A percentile compares a stretch with the other conserved stretches of the same genome.
Evolutionary conservation across 163 green algal species (phyloP).

Genomic region (Scenedesmus sp.): DNA sequence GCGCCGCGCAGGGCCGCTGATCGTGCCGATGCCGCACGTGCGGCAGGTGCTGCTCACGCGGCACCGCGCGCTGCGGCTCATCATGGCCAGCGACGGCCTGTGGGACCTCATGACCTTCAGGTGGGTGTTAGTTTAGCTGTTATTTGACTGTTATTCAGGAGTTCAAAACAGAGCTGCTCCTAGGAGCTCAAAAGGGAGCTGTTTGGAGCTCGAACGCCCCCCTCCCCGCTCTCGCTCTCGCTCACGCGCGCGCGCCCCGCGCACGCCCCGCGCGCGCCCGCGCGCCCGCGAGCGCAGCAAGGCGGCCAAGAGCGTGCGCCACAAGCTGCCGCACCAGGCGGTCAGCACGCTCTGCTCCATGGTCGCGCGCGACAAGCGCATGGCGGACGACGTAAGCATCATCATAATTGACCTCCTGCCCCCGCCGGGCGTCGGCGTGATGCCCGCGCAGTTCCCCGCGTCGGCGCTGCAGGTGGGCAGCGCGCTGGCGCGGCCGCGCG

Average conservation of each 20-base stretch:
- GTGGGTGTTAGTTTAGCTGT: too few species aligned
- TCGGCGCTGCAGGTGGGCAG: slow-evolving; percentile 32
- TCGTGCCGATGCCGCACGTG: slow-evolving; percentile 89
- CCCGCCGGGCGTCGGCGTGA: not conserved
- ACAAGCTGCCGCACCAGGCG: slow-evolving; percentile 51
- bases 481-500: not conserved
- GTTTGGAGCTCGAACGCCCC: too few species aligned
- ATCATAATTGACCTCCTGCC: slow-evolving; percentile 63
- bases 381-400: slow-evolving; percentile 62
- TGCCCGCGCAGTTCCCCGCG: slow-evolving; percentile 23
- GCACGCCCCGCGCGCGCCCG: too few species aligned
- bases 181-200: not conserved
- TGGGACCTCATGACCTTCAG: slow-evolving; percentile 74
- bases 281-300: too few species aligned
- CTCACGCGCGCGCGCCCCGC: not conserved
- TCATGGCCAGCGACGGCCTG: slow-evolving; percentile 84
- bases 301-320: slow-evolving; percentile 53
- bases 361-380: slow-evolving; percentile 28
- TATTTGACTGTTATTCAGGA: not conserved
- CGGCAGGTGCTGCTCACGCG: slow-evolving; percentile 71
- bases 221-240: not conserved
- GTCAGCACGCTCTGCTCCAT: slow-evolving; percentile 33
- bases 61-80: slow-evolving; percentile 57
- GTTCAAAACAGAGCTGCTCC: slow-evolving; percentile 42
- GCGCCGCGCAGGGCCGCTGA: too few species aligned